Evolutionary conservation across 2,329 filamentous ascomycete genomes (phyloP).

Genomic region (Stemphylium vesicarium): DNA sequence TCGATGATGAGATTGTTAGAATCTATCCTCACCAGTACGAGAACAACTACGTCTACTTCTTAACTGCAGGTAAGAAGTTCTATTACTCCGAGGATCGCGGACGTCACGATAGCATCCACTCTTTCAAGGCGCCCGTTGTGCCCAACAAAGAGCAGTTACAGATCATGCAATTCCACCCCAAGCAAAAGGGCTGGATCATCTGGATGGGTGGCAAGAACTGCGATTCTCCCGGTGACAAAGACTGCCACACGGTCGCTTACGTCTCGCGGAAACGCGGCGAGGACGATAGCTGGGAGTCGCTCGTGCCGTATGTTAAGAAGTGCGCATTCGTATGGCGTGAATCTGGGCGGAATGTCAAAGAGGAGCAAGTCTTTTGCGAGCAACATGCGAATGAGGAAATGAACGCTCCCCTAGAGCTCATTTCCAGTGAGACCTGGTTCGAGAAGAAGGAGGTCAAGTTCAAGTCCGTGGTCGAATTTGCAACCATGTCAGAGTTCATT

Average conservation of each 20-base stretch:
- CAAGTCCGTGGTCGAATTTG: constrained; percentile 80
- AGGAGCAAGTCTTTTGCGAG: constrained; percentile 69
- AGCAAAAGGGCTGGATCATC: constrained; percentile 82
- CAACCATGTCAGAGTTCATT: constrained; percentile 96
- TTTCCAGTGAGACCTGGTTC: constrained; percentile 83
- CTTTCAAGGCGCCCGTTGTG: constrained; percentile 72
- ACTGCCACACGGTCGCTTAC: constrained; percentile 77
- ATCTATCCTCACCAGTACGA: constrained; percentile 82
- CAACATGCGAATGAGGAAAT: constrained; percentile 68
- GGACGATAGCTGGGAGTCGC: constrained; percentile 69
- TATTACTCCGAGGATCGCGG: constrained; percentile 85
- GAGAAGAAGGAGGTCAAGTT: constrained; percentile 68
- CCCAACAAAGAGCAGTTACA: constrained; percentile 59
- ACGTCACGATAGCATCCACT: constrained; percentile 65
- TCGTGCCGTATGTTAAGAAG: constrained; percentile 75
- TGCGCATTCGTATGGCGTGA: constrained; percentile 85
- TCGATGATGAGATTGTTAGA: constrained; percentile 70
- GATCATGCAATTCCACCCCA: constrained; percentile 80
- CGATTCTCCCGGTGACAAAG: constrained; percentile 55
- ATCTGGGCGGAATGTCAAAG: constrained; percentile 60
- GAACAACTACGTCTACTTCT: constrained; percentile 85
- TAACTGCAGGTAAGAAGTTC: constrained; percentile 71
- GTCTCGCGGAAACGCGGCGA: constrained; percentile 78
- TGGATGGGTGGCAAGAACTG: constrained; percentile 81
- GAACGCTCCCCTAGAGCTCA: constrained; percentile 69